Conservation (phyloP, 306 rosid species). For the Argentina anserina region DNA sequence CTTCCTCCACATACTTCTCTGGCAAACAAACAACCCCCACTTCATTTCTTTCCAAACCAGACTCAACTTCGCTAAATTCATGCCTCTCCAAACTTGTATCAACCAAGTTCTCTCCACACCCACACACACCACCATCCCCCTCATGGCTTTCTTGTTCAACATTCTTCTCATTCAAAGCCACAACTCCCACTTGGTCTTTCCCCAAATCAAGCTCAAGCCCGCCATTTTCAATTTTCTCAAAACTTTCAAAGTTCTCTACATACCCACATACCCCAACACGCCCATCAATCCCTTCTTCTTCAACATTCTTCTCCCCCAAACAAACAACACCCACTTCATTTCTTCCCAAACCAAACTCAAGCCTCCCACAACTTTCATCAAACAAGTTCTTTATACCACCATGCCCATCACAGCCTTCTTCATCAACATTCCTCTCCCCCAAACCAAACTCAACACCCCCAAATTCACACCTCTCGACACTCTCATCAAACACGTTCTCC, state of each 20-base stretch:
- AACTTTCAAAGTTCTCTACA: background rate
- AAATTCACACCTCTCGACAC: background rate
- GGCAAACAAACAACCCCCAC: constrained; percentile 26
- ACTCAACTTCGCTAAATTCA: background rate
- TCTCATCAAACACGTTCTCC: constrained; percentile 24
- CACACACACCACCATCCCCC: background rate
- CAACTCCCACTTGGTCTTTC: constrained; percentile 21
- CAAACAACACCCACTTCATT: background rate
- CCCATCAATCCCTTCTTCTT: background rate
- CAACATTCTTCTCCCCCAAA: background rate
- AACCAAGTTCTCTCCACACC: constrained; percentile 2
- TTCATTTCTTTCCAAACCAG: constrained; percentile 8
- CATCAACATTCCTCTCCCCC: constrained; percentile 6
- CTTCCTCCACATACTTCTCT: constrained; percentile 26
- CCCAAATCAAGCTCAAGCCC: background rate
- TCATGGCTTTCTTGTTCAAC: constrained; percentile 13
- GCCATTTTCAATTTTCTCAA: constrained; percentile 1
- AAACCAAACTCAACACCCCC: background rate
- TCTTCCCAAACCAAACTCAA: background rate
- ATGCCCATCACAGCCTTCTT: constrained; percentile 1
- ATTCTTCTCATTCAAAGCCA: constrained; percentile 23
- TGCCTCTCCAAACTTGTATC: constrained; percentile 24
- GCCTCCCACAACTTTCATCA: constrained; percentile 11
- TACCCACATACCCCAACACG: background rate
- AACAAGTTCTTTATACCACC: constrained; percentile 1